phyloP scores from a whole-genome alignment of 2,329 filamentous ascomycete genomes.

The Colletotrichum sojae region DNA sequence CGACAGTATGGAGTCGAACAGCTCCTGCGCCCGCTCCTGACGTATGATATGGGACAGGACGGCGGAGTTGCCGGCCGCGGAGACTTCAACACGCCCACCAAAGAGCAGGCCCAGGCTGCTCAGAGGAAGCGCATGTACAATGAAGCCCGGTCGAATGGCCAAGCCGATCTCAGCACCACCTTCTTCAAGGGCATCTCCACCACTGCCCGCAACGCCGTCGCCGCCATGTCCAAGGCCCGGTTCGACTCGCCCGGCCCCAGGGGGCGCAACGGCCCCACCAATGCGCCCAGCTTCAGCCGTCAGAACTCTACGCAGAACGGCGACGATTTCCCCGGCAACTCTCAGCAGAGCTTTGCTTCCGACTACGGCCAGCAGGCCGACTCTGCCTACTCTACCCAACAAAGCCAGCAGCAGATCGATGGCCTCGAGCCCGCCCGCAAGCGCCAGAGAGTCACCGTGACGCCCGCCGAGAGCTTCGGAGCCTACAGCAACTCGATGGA shows the following conservation, averaged over 20 bases:
- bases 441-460: slow-evolving; percentile 73
- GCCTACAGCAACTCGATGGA: slow-evolving; percentile 66
- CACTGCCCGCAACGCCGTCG: slow-evolving; percentile 92
- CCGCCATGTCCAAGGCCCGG: slow-evolving; percentile 95
- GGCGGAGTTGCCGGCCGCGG: slow-evolving; percentile 80
- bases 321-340: slow-evolving; percentile 78
- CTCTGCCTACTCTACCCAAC: slow-evolving; percentile 77
- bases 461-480: slow-evolving; percentile 70
- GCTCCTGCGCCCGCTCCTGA: slow-evolving; percentile 79
- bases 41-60: slow-evolving; percentile 85
- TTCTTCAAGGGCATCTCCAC: slow-evolving; percentile 98
- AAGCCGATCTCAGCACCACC: slow-evolving; percentile 75
- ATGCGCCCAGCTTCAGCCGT: slow-evolving; percentile 78
- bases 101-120: slow-evolving; percentile 98
- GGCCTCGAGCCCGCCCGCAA: slow-evolving; percentile 85
- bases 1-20: slow-evolving; percentile 85
- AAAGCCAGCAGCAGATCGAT: slow-evolving; percentile 46
- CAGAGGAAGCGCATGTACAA: slow-evolving; percentile 94
- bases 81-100: slow-evolving; percentile 93
- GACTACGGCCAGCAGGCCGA: slow-evolving; percentile 83
- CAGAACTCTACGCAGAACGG: slow-evolving; percentile 80
- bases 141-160: slow-evolving; percentile 76
- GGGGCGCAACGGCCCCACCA: slow-evolving; percentile 73
- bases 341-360: slow-evolving; percentile 86
- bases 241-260: slow-evolving; percentile 89